Evolutionary conservation across 2,329 filamentous ascomycete genomes (phyloP), one percentile per base, ranked within the genome.

Genomic region (Nigrospora osmanthi): DNA sequence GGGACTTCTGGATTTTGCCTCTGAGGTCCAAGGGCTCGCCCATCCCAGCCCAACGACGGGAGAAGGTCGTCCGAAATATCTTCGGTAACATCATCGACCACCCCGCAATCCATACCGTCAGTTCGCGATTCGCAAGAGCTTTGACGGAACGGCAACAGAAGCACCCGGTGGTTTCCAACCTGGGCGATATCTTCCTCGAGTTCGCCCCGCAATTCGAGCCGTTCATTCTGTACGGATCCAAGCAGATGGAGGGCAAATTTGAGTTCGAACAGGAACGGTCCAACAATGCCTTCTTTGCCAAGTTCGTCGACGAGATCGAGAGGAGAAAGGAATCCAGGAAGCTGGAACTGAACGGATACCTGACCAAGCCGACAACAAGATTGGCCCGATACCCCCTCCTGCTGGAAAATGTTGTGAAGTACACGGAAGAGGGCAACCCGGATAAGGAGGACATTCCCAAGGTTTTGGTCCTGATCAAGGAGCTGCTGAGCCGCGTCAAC

Each of bases 1-100:
- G 93, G 49, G 93, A 98, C 69, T 98, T 97, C 72, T 98, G 93
- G 93, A 95, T 98, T 70, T 79, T 93, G 54, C 93, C 93, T 11
- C 69, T 98, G 46, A 82, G 89, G 41, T 87, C 85, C 28, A 83
- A 85, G 50, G 76, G 78, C 14, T 96, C 91, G 4, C 91, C 90
- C 0, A 94, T 98, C 51, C 91, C 93, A 6, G 81, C 93, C 52
- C 82, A 88, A 48, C 82, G 88, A 47, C 82, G 89, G 49, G 91
- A 96, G 53, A 87, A 86, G 58, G 94, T 95, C 51, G 91, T 98
- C 47, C 83, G 87, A 55, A 94, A 85, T 1, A 95, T 98, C 35
- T 98, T 98, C 66, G 89, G 86, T 55, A 97, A 98, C 62, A 91
- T 93, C 54, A 82, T 95, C 61, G 93, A 98, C 56, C 71, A 75